phyloP scores from a whole-genome alignment of 305 asterid species.

The Fraxinus latifolia region DNA sequence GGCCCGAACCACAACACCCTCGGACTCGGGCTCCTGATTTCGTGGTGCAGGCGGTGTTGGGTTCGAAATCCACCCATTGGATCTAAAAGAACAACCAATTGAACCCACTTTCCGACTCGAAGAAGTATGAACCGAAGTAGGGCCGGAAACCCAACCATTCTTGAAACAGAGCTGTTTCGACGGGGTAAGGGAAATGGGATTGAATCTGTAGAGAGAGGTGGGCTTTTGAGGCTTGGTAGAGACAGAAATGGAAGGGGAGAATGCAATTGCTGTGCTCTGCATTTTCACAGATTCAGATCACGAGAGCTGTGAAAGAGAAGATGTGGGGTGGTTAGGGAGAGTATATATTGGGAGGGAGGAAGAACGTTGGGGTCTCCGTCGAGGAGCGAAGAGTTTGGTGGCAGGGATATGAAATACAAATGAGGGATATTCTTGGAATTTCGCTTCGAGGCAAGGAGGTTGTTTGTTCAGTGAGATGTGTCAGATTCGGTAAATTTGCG shows the following conservation, averaged over 20 bases:
- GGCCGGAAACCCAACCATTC: background rate
- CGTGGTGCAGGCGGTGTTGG: background rate
- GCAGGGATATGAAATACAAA: background rate
- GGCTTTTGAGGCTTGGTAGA: slow-evolving; percentile 13
- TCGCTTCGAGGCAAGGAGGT: background rate
- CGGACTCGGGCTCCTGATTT: background rate
- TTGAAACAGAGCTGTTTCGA: background rate
- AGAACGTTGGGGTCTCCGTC: background rate
- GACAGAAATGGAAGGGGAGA: slow-evolving; percentile 40
- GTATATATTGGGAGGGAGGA: background rate
- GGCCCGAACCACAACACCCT: background rate
- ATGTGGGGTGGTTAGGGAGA: background rate
- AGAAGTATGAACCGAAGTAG: background rate
- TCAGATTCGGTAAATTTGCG: too few relatives aligned
- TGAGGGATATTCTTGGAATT: background rate
- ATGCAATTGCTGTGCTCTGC: slow-evolving; percentile 50
- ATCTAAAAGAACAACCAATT: slow-evolving; percentile 28
- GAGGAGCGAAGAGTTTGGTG: background rate
- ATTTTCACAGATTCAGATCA: slow-evolving; percentile 22
- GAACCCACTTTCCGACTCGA: slow-evolving; percentile 1
- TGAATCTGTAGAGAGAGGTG: slow-evolving; percentile 6
- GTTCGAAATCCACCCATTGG: slow-evolving; percentile 33
- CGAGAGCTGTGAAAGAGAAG: background rate
- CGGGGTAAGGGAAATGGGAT: slow-evolving; percentile 14
- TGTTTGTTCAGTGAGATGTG: background rate